Evolutionary conservation across 306 rosid genomes (phyloP), one percentile per base, ranked within the genome.

Genomic region (Cucurbita moschata): DNA sequence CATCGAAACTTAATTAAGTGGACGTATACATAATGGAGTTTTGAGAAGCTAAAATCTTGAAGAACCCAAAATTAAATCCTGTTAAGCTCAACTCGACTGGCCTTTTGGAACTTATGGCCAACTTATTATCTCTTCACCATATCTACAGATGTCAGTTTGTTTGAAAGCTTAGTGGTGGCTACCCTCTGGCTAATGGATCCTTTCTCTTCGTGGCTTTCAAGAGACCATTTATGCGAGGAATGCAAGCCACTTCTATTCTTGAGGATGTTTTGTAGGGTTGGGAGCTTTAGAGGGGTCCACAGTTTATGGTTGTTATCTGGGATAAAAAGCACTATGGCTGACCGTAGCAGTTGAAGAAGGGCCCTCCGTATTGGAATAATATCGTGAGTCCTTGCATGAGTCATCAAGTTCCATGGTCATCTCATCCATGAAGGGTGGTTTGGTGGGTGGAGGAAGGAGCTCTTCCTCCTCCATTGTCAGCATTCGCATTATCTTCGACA

Each of bases 391-490:
- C 14, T 81, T 89, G 37, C 70, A 75, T 8, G 79, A 78, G 80
- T 81, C 89, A 69, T 83, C 79, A 58, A 91, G 86, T 81, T 87
- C 96, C 99, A 94, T 89, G 14, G 92, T 86, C 79, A 39, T 85
- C 82, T 94, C 96, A 77, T 94, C 96, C 35, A 85, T 70, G 85
- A 94, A 94, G 7, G 99, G 97, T 54, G 96, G 99, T 80, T 82
- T 89, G 39, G 91, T 82, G 51, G 99, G 99, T 57, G 91, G 82
- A 37, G 87, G 91, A 42, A 87, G 92, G 21, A 47, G 49, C 79
- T 83, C 88, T 77, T 90, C 96, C 68, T 90, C 94, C 70, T 81
- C 81, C 75, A 78, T 86, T 39, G 87, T 87, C 64, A 94, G 83
- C 95, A 91, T 94, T 75, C 80, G 83, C 10, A 94, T 77, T 6